A percentile compares a stretch with the other conserved stretches of the same genome.
Evolutionary conservation across 1,139 yeast species (phyloP).

Genomic region (Blastobotrys aristatus): DNA sequence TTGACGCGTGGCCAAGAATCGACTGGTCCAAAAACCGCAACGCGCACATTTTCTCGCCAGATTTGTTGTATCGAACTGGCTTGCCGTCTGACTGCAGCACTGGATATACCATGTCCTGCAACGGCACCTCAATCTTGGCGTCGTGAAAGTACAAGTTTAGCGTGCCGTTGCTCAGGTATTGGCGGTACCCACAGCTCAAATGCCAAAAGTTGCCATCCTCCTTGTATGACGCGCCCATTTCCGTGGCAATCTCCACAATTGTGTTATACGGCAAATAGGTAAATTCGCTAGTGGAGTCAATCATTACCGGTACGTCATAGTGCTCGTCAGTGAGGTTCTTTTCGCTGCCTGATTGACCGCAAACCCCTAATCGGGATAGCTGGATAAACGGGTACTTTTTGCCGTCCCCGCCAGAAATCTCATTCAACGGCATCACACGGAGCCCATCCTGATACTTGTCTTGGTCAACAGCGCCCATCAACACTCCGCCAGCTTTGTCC

Average conservation of each 20-base stretch:
- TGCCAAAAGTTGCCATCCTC: slow-evolving; percentile 42
- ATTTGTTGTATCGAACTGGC: slow-evolving; percentile 37
- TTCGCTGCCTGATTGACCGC: slow-evolving; percentile 7
- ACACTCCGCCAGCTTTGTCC: slow-evolving; percentile 4
- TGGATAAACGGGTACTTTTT: slow-evolving; percentile 6
- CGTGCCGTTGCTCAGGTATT: slow-evolving; percentile 43
- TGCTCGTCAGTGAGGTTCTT: slow-evolving; percentile 12
- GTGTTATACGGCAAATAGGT: slow-evolving; percentile 28
- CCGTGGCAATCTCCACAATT: slow-evolving; percentile 22
- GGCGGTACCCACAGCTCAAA: slow-evolving; percentile 53
- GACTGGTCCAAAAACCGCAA: slow-evolving; percentile 52
- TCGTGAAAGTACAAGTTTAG: slow-evolving; percentile 53
- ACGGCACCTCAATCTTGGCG: slow-evolving; percentile 48
- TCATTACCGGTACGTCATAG: slow-evolving; percentile 22
- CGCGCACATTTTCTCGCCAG: slow-evolving; percentile 54
- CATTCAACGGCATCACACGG: slow-evolving; percentile 45
- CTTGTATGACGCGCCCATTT: slow-evolving; percentile 24
- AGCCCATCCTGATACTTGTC: slow-evolving; percentile 2
- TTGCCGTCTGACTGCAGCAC: slow-evolving; percentile 29
- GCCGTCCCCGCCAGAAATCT: slow-evolving; percentile 37
- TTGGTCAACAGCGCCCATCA: slow-evolving; percentile 14
- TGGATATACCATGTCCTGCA: slow-evolving; percentile 45
- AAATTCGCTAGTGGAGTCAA: slow-evolving; percentile 37
- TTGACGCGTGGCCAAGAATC: slow-evolving; percentile 46
- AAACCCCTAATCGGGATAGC: slow-evolving; percentile 3